Percentiles rank a stretch among this genome's conserved stretches.
Conservation (phyloP, 1,284 basidiomycete genomes). For the Puccinia polysora region DNA sequence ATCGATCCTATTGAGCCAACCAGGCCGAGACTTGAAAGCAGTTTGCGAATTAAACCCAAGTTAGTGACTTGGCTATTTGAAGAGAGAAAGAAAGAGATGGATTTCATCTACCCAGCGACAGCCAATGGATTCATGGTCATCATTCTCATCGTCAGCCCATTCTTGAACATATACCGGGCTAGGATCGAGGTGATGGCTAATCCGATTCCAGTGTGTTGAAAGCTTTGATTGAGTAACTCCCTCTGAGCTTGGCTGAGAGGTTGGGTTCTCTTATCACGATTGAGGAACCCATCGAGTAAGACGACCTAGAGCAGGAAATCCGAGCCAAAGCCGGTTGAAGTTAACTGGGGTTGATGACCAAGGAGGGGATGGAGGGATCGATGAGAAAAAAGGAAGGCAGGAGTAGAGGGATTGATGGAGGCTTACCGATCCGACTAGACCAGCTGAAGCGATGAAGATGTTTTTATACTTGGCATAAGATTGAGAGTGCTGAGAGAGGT, state of each 20-base stretch:
- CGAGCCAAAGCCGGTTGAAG: too few relatives aligned
- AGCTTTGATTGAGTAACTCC: constrained; percentile 26
- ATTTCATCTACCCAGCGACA: constrained; percentile 21
- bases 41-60: not conserved
- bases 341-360: too few relatives aligned
- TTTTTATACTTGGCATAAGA: not conserved
- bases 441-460: constrained; percentile 12
- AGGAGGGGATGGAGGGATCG: too few relatives aligned
- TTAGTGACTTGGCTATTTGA: not conserved
- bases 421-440: constrained; percentile 19
- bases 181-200: constrained; percentile 21
- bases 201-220: constrained; percentile 37
- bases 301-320: constrained; percentile 1
- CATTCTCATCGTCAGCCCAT: constrained; percentile 20
- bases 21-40: constrained; percentile 60
- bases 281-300: constrained; percentile 36
- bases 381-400: too few relatives aligned
- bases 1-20: constrained; percentile 57
- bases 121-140: constrained; percentile 36
- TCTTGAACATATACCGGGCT: constrained; percentile 31
- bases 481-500: not conserved
- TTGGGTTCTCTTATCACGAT: constrained; percentile 20
- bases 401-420: too few relatives aligned
- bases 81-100: too few relatives aligned
- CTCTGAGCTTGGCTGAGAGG: constrained; percentile 16